Evolutionary conservation across 208 protist genomes (phyloP).

Genomic region (Crithidia thermophila): DNA sequence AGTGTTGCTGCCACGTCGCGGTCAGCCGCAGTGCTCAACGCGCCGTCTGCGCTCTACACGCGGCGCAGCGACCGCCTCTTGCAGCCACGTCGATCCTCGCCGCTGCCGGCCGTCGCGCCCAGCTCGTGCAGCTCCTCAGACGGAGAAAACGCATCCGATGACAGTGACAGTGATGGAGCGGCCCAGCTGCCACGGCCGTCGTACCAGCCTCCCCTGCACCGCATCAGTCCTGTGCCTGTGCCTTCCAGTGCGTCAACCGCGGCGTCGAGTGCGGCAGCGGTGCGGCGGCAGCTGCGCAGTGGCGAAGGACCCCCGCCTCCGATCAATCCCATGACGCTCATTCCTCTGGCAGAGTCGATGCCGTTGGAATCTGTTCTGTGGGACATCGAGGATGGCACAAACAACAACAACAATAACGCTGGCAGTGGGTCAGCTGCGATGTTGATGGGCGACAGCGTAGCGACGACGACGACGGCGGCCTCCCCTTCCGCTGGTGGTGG

Average conservation of each 20-base stretch:
- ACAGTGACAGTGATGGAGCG: neutral
- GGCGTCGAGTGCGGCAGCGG: neutral
- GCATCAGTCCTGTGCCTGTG: neutral
- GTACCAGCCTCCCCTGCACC: conserved; percentile 9
- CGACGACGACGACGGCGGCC: neutral
- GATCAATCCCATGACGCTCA: conserved; percentile 3
- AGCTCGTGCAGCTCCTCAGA: conserved; percentile 24
- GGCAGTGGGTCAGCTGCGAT: neutral
- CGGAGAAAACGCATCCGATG: neutral
- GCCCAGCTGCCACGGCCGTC: neutral
- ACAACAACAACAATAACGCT: no score
- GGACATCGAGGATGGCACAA: conserved; percentile 12
- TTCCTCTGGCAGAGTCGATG: conserved; percentile 22
- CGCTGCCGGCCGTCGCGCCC: conserved; percentile 27
- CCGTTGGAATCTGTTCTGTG: conserved; percentile 20
- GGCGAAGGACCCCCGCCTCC: neutral
- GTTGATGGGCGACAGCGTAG: conserved; percentile 2
- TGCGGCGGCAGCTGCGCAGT: neutral
- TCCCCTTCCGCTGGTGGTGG: neutral
- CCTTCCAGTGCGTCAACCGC: neutral
- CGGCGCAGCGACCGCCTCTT: conserved; percentile 8
- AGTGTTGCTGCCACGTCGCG: neutral
- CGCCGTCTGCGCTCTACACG: conserved; percentile 7
- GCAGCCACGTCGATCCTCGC: conserved; percentile 15
- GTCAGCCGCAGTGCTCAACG: no score